Conservation (phyloP, 2,329 filamentous ascomycete species). For the Sarocladiaceae sp. region DNA sequence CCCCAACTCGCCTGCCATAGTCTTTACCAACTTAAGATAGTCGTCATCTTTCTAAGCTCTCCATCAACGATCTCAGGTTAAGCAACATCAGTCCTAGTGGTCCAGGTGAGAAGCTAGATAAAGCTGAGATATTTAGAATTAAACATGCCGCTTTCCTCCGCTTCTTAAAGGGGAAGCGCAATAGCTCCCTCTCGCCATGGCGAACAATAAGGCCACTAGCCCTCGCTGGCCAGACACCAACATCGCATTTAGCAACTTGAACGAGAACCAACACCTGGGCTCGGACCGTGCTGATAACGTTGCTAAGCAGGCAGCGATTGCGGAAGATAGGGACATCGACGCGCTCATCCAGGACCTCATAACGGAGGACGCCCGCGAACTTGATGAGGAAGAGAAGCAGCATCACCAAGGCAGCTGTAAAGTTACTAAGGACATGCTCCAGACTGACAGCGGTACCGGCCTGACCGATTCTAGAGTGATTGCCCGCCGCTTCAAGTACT, state of each 20-base stretch:
- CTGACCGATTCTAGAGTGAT: constrained; percentile 68
- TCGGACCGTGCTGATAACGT: constrained; percentile 23
- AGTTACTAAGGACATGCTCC: constrained; percentile 70
- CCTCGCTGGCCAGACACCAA: constrained; percentile 58
- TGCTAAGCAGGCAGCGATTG: constrained; percentile 44
- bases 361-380: constrained; percentile 68
- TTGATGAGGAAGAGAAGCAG: constrained; percentile 54
- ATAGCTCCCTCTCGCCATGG: constrained; percentile 40
- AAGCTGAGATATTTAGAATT: too few species aligned
- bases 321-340: constrained; percentile 76
- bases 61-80: too few species aligned
- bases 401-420: constrained; percentile 52
- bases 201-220: constrained; percentile 47
- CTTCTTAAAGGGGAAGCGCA: neutral
- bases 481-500: constrained; percentile 63
- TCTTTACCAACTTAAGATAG: too few species aligned
- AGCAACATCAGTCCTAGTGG: too few species aligned
- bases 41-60: too few species aligned
- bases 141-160: too few species aligned
- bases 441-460: constrained; percentile 70
- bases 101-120: too few species aligned
- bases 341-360: constrained; percentile 84
- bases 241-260: constrained; percentile 61
- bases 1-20: too few species aligned
- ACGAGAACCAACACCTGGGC: constrained; percentile 49